A percentile compares a stretch with the other conserved stretches of the same genome.
These are phyloP conservation scores for Lentinula guzmanii DNA, from an alignment of 768 basidiomycete species.

Conservation along the genomic window DNA sequence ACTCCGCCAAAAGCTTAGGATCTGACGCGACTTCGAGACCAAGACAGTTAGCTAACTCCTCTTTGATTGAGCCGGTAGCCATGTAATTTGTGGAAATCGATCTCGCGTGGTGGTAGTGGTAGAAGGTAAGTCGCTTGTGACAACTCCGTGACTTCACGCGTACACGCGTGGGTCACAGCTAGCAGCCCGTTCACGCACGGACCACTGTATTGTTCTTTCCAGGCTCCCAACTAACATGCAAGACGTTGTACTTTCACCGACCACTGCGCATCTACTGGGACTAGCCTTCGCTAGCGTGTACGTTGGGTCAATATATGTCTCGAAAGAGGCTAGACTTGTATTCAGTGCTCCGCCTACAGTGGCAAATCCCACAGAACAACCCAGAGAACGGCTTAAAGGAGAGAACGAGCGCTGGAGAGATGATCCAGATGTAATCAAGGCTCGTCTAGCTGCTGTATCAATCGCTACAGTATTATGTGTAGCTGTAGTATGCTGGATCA, in stretches of 20 bases:
- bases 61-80: neutral
- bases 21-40: constrained; percentile 25
- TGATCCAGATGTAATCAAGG: constrained; percentile 80
- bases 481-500: constrained; percentile 37
- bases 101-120: neutral
- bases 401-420: constrained; percentile 61
- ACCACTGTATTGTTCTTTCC: neutral
- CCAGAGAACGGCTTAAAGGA: constrained; percentile 15
- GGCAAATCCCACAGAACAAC: constrained; percentile 21
- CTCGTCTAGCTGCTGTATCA: constrained; percentile 64
- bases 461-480: constrained; percentile 59
- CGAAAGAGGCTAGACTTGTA: constrained; percentile 54
- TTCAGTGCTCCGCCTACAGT: constrained; percentile 26
- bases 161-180: neutral
- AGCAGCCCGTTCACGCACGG: too few relatives aligned
- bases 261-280: neutral
- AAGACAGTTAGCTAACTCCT: constrained; percentile 22
- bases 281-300: constrained; percentile 58
- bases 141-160: neutral
- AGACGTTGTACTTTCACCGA: neutral
- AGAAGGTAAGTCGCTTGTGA: neutral
- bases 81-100: neutral
- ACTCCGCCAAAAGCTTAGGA: constrained; percentile 45
- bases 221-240: neutral
- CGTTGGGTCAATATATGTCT: constrained; percentile 80